Base-by-base conservation (phyloP, 2,329 filamentous ascomycete genomes). In the Ilyonectria mors-panacis region DNA sequence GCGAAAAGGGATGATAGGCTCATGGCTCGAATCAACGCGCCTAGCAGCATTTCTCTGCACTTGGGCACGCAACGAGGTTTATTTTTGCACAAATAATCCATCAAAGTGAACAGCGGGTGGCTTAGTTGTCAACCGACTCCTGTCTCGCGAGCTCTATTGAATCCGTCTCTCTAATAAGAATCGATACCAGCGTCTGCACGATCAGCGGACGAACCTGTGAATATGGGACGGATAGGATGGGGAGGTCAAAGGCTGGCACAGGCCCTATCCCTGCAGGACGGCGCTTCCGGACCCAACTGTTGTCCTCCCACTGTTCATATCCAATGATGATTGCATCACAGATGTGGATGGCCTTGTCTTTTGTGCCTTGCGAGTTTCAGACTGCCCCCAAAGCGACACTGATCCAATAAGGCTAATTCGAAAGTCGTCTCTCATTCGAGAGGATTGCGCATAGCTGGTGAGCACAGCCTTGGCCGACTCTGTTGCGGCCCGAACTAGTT, bases 21-120 rank as follows among this genome's bases (percentile, higher is more conserved):
- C 37, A 39, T 39, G 6, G 13, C 12, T 17, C 54, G 37, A 8
- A 55, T 59, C 37, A 65, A 26, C 9, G 42, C 26, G 6, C 62
- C 56, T 2, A 65, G 42, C 15, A 65, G 15, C 48, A 55, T 60
- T 23, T 56, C 15, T 30, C 62, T 59, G 47, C 56, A 60, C 39
- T 48, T 53, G 21, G 33, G 23, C 10, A 21, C 12, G 39, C 56
- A 59, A 12, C 48, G 30, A 12, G 48, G 37, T n/a, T 55, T 21
- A 17, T 30, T 21, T 28, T 39, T 17, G 48, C 45, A 48, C 21
- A 65, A 26, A 33, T 33, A 9, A 33, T 39, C 13, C 15, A n/a
- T 13, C 17, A n/a, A n/a, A 39, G 2, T 6, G 15, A 6, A 39
- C 4, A 39, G 13, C 6, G 37, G 15, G 35, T 39, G 10, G 15